These are phyloP conservation scores for Ambrosia artemisiifolia DNA, from an alignment of 129 eudicot species.

Conservation along the genomic window DNA sequence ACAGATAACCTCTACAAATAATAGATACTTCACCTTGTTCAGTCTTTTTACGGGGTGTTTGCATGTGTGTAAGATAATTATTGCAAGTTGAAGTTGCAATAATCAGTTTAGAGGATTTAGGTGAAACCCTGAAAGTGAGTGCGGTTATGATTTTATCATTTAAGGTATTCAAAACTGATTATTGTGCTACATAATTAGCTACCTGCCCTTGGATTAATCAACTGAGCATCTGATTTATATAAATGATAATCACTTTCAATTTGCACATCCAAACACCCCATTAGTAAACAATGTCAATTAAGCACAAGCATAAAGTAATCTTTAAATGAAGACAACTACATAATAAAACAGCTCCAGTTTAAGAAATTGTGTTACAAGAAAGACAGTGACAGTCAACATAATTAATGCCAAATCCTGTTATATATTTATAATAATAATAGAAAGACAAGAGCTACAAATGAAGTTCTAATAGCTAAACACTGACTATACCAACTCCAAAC, in stretches of 20 bases:
- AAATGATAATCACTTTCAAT: not conserved
- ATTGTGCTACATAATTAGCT: not conserved
- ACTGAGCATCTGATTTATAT: not conserved
- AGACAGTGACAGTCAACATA: not conserved
- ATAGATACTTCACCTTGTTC: not conserved
- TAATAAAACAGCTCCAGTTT: not conserved
- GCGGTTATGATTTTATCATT: not conserved
- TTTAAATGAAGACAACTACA: not conserved
- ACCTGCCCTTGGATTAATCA: not conserved
- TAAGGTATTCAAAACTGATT: not conserved
- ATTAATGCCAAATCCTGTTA: not conserved
- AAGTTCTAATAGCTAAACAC: not conserved
- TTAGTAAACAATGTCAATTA: not conserved
- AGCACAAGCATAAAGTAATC: not conserved
- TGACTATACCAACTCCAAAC: not conserved
- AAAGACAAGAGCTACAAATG: not conserved
- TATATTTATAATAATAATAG: not conserved
- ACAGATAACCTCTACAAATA: not conserved
- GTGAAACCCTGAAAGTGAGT: not conserved
- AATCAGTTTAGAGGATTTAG: not conserved
- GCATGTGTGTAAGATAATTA: not conserved
- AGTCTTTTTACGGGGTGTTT: not conserved
- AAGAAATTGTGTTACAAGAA: not conserved
- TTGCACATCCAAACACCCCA: not conserved
- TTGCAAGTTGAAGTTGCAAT: not conserved